Evolutionary conservation across 805 yeast species (phyloP), one percentile per base, ranked within the genome.

Genomic region (Pichia californica): DNA sequence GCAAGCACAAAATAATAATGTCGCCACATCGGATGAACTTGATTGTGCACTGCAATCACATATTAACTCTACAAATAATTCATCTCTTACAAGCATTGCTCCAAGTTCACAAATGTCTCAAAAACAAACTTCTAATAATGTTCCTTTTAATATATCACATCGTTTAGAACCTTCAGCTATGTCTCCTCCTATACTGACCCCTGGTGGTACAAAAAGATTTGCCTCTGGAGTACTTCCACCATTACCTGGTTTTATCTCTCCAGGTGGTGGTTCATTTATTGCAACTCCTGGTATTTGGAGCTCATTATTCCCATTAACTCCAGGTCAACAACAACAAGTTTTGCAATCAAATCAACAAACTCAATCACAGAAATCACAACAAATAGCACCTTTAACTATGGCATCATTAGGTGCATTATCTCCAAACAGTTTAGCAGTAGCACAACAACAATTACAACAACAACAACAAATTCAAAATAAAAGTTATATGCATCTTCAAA

Each of bases 221-320:
- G 46, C 55, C 6, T 45, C 56, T 18, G 56, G 56, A 43, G 57
- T 63, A 7, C 61, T 76, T 26, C 81, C 80, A 0, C 80, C 80
- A 0, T 56, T 76, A 25, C 59, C 61, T 4, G 63, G 63, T 11
- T 50, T 74, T 28, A 42, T 71, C 29, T 63, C 77, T 18, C 78
- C 79, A 23, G 74, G 74, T 20, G 60, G 64, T 7, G 49, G 64
- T 15, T 60, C 69, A 2, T 59, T 70, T 21, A 76, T 77, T 2
- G 77, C 71, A 0, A 75, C 81, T 1, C 80, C 80, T 0, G 77
- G 78, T 3, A 52, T 73, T 31, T 76, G 81, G 80, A 69, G 68
- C 38, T 55, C 74, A 16, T 56, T 74, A 36, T 71, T 59, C 36
- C 63, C 76, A 8, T 58, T 61, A 2, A 42, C 53, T 26, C 52